Evolutionary conservation across 1,139 yeast species (phyloP), one percentile per base, ranked within the genome.

Genomic region (Taphrina wiesneri): DNA sequence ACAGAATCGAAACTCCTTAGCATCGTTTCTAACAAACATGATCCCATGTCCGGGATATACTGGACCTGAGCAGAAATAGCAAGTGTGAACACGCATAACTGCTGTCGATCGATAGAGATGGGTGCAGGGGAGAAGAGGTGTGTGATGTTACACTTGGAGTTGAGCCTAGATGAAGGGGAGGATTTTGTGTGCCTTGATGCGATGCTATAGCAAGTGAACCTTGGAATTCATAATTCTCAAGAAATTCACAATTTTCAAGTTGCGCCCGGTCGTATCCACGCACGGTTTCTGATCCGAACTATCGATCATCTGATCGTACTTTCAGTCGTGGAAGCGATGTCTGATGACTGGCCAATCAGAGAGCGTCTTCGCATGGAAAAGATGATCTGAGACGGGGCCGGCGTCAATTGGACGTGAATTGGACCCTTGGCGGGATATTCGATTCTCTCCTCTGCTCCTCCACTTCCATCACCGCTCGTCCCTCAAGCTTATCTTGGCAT

Each of bases 41-140:
- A 95, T 91, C 71, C 99, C 99, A 75, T 93, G 97, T 69, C 96
- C 92, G 61, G 99, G 99, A 73, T 91, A 91, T 63, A 89, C 96
- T 64, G 99, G 99, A 28, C 97, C 89, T 34, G 98, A 92, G 80
- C 99, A 93, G 79, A 93, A 93, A 78, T 93, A 98, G 75, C 99
- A 93, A 72, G 89, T 86, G 77, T 90, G 86, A 66, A 93, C 87
- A 85, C 99, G 89, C 99, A 93, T 92, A 19, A 17, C n/a, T 7
- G 11, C 9, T 32, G 36, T 2, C 36, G 36, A 32, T 32, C n/a
- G 11, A 30, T 30, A 6, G 34, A 30, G 9, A 30, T n/a, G 19
- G 1, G 43, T 19, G 43, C 43, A 11, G 43, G 7, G 6, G 43
- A 13, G 7, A n/a, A n/a, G 19, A 39, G 19, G 43, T 39, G 43